A percentile compares a stretch with the other conserved stretches of the same genome.
These are phyloP conservation scores for Backusella liffmaniae DNA, from an alignment of 192 early-diverging fungal species.

Conservation along the genomic window DNA sequence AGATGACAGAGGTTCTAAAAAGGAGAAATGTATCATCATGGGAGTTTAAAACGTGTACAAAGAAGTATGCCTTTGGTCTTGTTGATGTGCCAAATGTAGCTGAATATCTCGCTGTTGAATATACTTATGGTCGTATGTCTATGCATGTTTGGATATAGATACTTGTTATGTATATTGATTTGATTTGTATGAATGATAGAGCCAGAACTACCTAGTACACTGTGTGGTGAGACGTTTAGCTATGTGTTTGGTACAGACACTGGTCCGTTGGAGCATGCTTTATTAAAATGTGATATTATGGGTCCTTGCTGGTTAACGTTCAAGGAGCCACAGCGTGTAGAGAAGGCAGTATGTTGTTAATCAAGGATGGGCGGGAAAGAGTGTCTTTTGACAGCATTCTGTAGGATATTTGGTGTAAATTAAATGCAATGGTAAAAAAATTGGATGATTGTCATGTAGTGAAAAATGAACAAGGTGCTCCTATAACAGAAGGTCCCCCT, in stretches of 20 bases:
- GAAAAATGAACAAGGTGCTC: slow-evolving; percentile 46
- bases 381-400: neutral
- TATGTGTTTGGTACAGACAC: slow-evolving; percentile 86
- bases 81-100: slow-evolving; percentile 72
- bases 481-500: slow-evolving; percentile 50
- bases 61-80: slow-evolving; percentile 91
- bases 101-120: slow-evolving; percentile 80
- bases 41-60: slow-evolving; percentile 59
- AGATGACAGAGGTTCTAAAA: slow-evolving; percentile 66
- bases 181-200: slow-evolving; percentile 30
- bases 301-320: slow-evolving; percentile 93
- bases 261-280: slow-evolving; percentile 81
- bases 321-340: slow-evolving; percentile 47
- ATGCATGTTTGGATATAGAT: neutral
- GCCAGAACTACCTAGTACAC: slow-evolving; percentile 52
- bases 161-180: slow-evolving; percentile 41
- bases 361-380: neutral
- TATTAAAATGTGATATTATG: slow-evolving; percentile 93
- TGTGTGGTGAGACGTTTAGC: slow-evolving; percentile 72
- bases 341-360: slow-evolving; percentile 27
- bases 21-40: slow-evolving; percentile 57
- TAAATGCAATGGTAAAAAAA: slow-evolving; percentile 61
- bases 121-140: slow-evolving; percentile 15
- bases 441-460: slow-evolving; percentile 64
- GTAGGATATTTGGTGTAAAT: slow-evolving; percentile 77